Evolutionary conservation across 1,284 basidiomycete species (phyloP).

Genomic region (Lentinus polychrous): DNA sequence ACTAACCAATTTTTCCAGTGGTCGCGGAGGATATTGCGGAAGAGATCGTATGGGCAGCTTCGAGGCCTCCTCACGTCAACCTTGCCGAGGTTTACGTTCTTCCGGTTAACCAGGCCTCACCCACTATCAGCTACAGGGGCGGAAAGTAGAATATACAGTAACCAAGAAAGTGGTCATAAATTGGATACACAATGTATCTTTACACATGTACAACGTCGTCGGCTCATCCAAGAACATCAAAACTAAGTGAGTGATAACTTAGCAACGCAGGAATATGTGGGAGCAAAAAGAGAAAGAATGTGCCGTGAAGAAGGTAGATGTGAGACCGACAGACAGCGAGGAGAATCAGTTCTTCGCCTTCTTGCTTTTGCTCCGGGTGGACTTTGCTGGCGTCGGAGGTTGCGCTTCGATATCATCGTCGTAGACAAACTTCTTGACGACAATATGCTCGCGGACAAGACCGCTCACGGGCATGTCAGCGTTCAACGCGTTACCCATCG

Average conservation of each 20-base stretch:
- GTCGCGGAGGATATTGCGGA: slow-evolving; percentile 86
- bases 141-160: slow-evolving; percentile 23
- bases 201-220: neutral
- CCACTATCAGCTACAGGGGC: slow-evolving; percentile 51
- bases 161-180: too few species aligned
- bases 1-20: slow-evolving; percentile 36
- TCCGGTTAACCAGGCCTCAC: slow-evolving; percentile 76
- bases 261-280: neutral
- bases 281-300: slow-evolving; percentile 2
- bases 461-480: slow-evolving; percentile 53
- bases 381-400: slow-evolving; percentile 32
- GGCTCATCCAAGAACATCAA: neutral
- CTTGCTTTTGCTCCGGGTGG: slow-evolving; percentile 41
- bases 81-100: slow-evolving; percentile 76
- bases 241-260: neutral
- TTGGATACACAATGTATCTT: neutral
- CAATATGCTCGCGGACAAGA: slow-evolving; percentile 59
- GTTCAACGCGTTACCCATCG: slow-evolving; percentile 66
- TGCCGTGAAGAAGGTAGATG: neutral
- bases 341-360: slow-evolving; percentile 28
- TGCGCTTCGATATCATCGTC: slow-evolving; percentile 58
- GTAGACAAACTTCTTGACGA: slow-evolving; percentile 78
- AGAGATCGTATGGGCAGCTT: slow-evolving; percentile 95
- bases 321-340: neutral
- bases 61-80: slow-evolving; percentile 82